phyloP scores from a whole-genome alignment of 2,329 filamentous ascomycete species.

The Fusarium brachygibbosum region DNA sequence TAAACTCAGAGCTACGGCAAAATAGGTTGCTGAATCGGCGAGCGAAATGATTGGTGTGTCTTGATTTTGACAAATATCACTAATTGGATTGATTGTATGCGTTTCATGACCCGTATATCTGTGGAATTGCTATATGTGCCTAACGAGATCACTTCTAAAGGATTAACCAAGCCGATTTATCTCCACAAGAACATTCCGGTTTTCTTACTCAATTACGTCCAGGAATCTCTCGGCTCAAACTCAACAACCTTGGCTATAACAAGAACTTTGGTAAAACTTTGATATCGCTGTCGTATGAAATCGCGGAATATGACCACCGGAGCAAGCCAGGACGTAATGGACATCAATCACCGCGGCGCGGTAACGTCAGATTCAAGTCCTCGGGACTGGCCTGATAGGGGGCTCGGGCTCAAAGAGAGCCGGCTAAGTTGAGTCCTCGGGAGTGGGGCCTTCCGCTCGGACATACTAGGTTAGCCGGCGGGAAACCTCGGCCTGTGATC shows the following conservation, averaged over 20 bases:
- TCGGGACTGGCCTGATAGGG: constrained; percentile 31
- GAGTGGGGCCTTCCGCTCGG: constrained; percentile 19
- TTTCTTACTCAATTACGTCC: constrained; percentile 18
- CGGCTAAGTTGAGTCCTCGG: constrained; percentile 43
- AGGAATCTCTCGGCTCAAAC: constrained; percentile 35
- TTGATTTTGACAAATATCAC: constrained; percentile 3
- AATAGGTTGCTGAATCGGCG: constrained; percentile 16
- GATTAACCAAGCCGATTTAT: not conserved
- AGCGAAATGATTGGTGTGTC: constrained; percentile 14
- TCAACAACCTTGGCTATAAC: constrained; percentile 5
- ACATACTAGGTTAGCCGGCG: constrained; percentile 35
- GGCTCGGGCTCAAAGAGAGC: constrained; percentile 29
- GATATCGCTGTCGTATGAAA: constrained; percentile 32
- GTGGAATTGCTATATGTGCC: not conserved
- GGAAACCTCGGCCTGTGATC: constrained; percentile 46
- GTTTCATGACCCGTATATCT: not conserved
- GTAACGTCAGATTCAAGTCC: constrained; percentile 8
- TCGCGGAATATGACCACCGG: constrained; percentile 42
- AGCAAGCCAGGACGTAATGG: constrained; percentile 36
- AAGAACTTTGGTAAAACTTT: constrained; percentile 24
- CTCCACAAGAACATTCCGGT: constrained; percentile 1
- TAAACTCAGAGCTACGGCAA: constrained; percentile 2
- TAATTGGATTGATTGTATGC: not conserved
- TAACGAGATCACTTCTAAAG: not conserved
- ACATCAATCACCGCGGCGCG: constrained; percentile 47